Evolutionary conservation across 2,329 filamentous ascomycete species (phyloP).

Genomic region (Colletotrichum horii): DNA sequence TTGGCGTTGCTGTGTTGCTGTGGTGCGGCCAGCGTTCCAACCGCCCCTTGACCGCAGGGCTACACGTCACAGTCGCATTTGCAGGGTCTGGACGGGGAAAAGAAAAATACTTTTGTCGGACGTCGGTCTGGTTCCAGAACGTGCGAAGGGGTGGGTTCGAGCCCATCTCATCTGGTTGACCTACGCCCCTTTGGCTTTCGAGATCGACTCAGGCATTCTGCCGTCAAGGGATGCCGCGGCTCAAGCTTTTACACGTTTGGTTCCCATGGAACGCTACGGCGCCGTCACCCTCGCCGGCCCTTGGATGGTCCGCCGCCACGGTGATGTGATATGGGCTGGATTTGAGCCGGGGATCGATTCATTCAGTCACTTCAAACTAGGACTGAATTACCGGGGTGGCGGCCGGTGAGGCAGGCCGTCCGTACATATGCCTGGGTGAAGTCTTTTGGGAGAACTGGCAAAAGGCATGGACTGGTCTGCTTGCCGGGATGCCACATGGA

Average conservation of each 20-base stretch:
- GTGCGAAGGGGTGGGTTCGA: conserved; percentile 11
- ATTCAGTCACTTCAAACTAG: neutral
- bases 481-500: conserved; percentile 12
- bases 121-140: conserved; percentile 20
- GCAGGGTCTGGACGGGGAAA: conserved; percentile 11
- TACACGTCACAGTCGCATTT: conserved; percentile 9
- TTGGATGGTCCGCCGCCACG: neutral
- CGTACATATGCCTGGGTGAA: neutral
- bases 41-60: neutral
- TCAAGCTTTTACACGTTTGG: neutral
- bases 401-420: neutral
- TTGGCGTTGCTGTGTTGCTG: neutral
- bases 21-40: neutral
- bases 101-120: conserved; percentile 12
- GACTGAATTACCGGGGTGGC: neutral
- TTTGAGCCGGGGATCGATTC: neutral
- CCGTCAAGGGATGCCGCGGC: conserved; percentile 4
- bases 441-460: neutral
- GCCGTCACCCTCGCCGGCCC: neutral
- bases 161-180: conserved; percentile 5
- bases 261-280: neutral
- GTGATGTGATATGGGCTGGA: neutral
- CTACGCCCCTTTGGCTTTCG: conserved; percentile 2
- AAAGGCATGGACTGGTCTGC: neutral
- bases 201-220: conserved; percentile 15